Base-by-base conservation (phyloP, 2,329 filamentous ascomycete genomes). In the Trichocomaceae sp. region DNA sequence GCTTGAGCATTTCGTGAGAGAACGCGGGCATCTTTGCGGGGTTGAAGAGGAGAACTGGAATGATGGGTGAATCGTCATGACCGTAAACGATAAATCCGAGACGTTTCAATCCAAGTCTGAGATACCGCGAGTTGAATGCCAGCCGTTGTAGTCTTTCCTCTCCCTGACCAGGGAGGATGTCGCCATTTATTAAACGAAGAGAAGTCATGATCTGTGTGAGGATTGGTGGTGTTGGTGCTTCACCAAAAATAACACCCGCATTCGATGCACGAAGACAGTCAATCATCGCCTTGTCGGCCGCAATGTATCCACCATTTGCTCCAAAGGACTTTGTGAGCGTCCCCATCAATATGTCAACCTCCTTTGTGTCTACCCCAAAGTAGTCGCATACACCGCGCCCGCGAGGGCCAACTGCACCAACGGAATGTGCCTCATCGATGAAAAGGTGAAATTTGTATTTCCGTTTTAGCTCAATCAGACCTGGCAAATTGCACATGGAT, bases 21-120 rank as follows among this genome's bases (percentile, higher is more conserved):
- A 99, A 99, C 57, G 93, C 92, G 4, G 92, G 88, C 80, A 99
- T 96, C 77, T 99, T 99, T 65, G 89, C 93, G n/a, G 93, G 93
- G 75, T 97, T 90, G 79, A 96, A 99, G 26, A 99, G 84, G 66
- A 96, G 82, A 62, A 99, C 73, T 52, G 93, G 93, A 63, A 99
- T 90, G 64, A 99, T 97, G 55, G 93, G 93, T 5, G 91, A 96
- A 75, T 99, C 93, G 68, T 99, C 93, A 70, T 97, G 91, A 58
- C 93, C 93, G 69, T 95, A 96, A 53, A 96, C 87, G 68, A 99
- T 99, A 75, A 90, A 92, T 49, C 93, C 93, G 51, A 99, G 85
- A 63, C 93, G 88, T 80, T 99, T 99, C 66, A 99, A 83, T 62
- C 93, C 93, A 26, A 99, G 84, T 57, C 93, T 89, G n/a, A 99